These are phyloP conservation scores for Clonostachys rhizophaga DNA, from an alignment of 2,329 filamentous ascomycete genomes.

Conservation along the genomic window DNA sequence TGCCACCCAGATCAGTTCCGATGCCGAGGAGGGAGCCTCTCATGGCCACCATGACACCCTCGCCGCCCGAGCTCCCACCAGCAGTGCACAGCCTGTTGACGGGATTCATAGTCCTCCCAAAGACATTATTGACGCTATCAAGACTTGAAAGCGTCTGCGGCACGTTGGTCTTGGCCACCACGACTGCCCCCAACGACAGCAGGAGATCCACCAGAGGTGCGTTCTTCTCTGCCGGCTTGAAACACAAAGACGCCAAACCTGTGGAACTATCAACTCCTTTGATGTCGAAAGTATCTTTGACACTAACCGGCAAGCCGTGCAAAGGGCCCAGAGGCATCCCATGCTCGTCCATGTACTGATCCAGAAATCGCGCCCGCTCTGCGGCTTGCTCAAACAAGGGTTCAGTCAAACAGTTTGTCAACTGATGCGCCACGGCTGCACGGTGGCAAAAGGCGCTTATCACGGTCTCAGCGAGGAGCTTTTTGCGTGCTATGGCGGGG, in stretches of 20 bases:
- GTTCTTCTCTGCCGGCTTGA: conserved; percentile 44
- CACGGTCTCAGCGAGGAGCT: not conserved
- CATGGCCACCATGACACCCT: conserved; percentile 31
- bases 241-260: conserved; percentile 51
- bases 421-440: conserved; percentile 27
- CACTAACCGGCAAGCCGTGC: conserved; percentile 51
- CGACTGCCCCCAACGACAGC: conserved; percentile 53
- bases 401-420: conserved; percentile 45
- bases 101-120: conserved; percentile 59
- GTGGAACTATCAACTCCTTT: conserved; percentile 45
- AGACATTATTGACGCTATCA: conserved; percentile 52
- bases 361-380: conserved; percentile 29
- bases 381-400: conserved; percentile 50
- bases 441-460: not conserved
- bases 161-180: conserved; percentile 67
- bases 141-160: conserved; percentile 45
- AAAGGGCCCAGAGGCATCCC: conserved; percentile 42
- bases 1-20: conserved; percentile 41
- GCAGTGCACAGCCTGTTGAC: conserved; percentile 53
- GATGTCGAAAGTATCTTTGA: conserved; percentile 52
- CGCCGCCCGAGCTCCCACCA: conserved; percentile 62
- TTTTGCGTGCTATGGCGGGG: too few relatives aligned
- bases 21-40: conserved; percentile 31
- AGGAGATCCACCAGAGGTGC: conserved; percentile 54
- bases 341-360: not conserved